Conservation (phyloP, 1,284 basidiomycete genomes). For the Boletus holoroseus region DNA sequence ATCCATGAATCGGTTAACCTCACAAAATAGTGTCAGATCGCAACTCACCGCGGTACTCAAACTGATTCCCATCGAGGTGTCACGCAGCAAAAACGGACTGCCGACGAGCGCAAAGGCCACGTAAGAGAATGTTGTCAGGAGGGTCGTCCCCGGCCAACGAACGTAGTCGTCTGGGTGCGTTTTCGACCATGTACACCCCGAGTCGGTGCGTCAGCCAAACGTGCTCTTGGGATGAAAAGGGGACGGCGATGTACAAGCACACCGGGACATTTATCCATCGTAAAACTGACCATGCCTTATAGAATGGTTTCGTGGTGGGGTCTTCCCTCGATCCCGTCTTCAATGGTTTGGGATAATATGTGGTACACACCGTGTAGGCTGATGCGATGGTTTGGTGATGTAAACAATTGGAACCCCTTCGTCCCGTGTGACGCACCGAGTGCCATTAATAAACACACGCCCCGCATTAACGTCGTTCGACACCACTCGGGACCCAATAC, state of each 20-base stretch:
- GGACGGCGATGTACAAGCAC: constrained; percentile 55
- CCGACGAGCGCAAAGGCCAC: constrained; percentile 65
- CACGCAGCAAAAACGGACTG: constrained; percentile 59
- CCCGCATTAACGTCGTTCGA: constrained; percentile 81
- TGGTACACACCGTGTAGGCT: constrained; percentile 96
- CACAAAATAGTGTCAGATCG: neutral
- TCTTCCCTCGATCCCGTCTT: constrained; percentile 46
- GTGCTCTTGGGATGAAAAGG: constrained; percentile 4
- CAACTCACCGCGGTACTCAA: constrained; percentile 68
- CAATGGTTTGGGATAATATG: constrained; percentile 85
- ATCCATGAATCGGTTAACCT: neutral
- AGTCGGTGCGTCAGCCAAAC: constrained; percentile 45
- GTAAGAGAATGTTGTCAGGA: constrained; percentile 78
- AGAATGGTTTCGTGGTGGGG: constrained; percentile 51
- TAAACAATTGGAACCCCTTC: no score
- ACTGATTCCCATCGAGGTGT: constrained; percentile 77
- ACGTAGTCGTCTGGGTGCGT: constrained; percentile 66
- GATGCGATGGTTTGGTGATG: neutral
- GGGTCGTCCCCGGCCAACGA: constrained; percentile 79
- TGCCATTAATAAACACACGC: constrained; percentile 77
- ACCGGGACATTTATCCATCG: constrained; percentile 82
- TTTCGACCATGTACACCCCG: constrained; percentile 86
- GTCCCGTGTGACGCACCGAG: no score
- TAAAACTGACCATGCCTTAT: constrained; percentile 79
- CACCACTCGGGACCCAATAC: constrained; percentile 82